Conservation (phyloP, 2,329 filamentous ascomycete species). For the Exophiala lecanii-corni region DNA sequence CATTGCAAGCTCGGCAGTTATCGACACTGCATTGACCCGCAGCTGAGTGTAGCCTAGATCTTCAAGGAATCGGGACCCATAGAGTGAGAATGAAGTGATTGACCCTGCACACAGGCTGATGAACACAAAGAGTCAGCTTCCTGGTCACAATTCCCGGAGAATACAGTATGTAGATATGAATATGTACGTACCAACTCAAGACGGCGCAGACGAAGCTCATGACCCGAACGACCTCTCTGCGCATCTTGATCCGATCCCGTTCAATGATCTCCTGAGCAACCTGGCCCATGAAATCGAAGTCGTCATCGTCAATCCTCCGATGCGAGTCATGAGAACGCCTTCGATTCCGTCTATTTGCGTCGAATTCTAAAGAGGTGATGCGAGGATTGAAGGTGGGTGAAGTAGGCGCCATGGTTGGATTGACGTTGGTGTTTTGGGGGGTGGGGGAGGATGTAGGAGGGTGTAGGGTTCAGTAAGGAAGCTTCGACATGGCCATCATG, state of each 20-base stretch:
- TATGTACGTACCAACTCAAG: conserved; percentile 49
- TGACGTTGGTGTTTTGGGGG: too few relatives aligned
- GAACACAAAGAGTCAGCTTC: neutral
- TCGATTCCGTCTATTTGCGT: conserved; percentile 33
- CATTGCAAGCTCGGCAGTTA: conserved; percentile 78
- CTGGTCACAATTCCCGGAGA: neutral
- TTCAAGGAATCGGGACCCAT: conserved; percentile 83
- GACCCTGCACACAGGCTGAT: conserved; percentile 74
- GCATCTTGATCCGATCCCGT: conserved; percentile 52
- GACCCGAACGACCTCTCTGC: conserved; percentile 49
- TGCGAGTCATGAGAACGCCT: conserved; percentile 19
- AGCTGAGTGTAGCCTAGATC: conserved; percentile 83
- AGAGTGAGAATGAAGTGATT: conserved; percentile 89
- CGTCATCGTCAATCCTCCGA: conserved; percentile 27
- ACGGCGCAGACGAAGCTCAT: conserved; percentile 58
- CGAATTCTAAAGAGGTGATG: conserved; percentile 46
- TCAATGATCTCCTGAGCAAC: conserved; percentile 58
- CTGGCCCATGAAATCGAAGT: conserved; percentile 52
- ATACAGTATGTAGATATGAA: too few relatives aligned
- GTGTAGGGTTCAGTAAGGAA: too few relatives aligned
- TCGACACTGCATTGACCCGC: conserved; percentile 85
- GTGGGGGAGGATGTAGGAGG: too few relatives aligned
- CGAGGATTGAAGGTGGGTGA: conserved; percentile 16
- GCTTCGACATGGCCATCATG: too few relatives aligned
- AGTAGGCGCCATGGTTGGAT: conserved; percentile 12